These are phyloP conservation scores for Fragaria ananassa DNA, from an alignment of 306 rosid genomes.

Conservation along the genomic window DNA sequence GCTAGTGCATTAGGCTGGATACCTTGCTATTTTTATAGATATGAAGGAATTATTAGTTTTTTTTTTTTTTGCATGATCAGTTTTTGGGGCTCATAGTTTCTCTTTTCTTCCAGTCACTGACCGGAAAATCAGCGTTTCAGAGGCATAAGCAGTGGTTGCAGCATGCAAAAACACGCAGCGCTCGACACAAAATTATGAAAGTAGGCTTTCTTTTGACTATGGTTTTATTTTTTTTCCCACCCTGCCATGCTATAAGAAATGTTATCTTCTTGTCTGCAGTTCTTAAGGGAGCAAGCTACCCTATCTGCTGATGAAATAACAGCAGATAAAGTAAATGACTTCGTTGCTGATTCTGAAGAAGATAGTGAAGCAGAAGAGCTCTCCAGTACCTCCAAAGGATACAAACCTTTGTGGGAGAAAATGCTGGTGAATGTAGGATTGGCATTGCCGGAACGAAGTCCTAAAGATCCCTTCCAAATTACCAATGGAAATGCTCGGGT, in stretches of 20 bases:
- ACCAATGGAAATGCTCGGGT: slow-evolving; percentile 56
- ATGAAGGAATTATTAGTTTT: background rate
- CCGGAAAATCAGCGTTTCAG: slow-evolving; percentile 94
- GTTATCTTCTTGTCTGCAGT: slow-evolving; percentile 49
- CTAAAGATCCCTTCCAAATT: slow-evolving; percentile 32
- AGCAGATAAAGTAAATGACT: slow-evolving; percentile 69
- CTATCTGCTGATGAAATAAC: slow-evolving; percentile 87
- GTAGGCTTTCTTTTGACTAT: slow-evolving; percentile 43
- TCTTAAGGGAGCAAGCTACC: slow-evolving; percentile 95
- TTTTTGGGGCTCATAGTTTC: slow-evolving; percentile 29
- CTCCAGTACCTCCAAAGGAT: slow-evolving; percentile 42
- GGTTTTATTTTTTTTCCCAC: slow-evolving; percentile 5
- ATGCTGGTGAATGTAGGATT: slow-evolving; percentile 44
- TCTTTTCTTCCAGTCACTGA: slow-evolving; percentile 64
- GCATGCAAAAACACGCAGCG: slow-evolving; percentile 98
- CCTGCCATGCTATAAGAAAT: slow-evolving; percentile 18
- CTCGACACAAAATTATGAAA: slow-evolving; percentile 97
- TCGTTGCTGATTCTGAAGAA: slow-evolving; percentile 66
- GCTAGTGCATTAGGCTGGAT: background rate
- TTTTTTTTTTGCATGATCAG: background rate
- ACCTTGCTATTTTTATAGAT: background rate
- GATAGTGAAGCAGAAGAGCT: slow-evolving; percentile 66
- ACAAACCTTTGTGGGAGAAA: slow-evolving; percentile 53
- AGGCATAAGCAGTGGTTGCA: slow-evolving; percentile 98
- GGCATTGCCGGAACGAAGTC: slow-evolving; percentile 43